Percentiles rank a stretch among this genome's conserved stretches.
These are phyloP conservation scores for apple (Malus domestica) DNA, from an alignment of 306 rosid genomes.

Conservation along the genomic window ASM211411v1 NC_041793.1:17026001-17026500, in stretches of 20 bases:
- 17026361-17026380: slow-evolving; percentile 56
- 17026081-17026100: not conserved
- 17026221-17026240: slow-evolving; percentile 68
- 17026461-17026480: not conserved
- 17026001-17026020: not conserved
- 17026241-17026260: slow-evolving; percentile 63
- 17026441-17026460: not conserved
- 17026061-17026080: not conserved
- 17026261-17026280: slow-evolving; percentile 66
- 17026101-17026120: not conserved
- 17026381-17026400: slow-evolving; percentile 28
- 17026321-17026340: slow-evolving; percentile 56
- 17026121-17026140: not conserved
- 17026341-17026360: slow-evolving; percentile 43
- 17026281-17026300: slow-evolving; percentile 95
- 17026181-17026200: slow-evolving; percentile 89
- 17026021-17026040: not conserved
- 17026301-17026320: slow-evolving; percentile 68
- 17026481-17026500: not conserved
- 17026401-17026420: not conserved
- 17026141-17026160: slow-evolving; percentile 1
- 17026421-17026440: not conserved
- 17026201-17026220: slow-evolving; percentile 52
- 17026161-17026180: slow-evolving; percentile 65
- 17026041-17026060: not conserved